Evolutionary conservation across 768 basidiomycete genomes (phyloP).

Genomic region (Imleria badia): DNA sequence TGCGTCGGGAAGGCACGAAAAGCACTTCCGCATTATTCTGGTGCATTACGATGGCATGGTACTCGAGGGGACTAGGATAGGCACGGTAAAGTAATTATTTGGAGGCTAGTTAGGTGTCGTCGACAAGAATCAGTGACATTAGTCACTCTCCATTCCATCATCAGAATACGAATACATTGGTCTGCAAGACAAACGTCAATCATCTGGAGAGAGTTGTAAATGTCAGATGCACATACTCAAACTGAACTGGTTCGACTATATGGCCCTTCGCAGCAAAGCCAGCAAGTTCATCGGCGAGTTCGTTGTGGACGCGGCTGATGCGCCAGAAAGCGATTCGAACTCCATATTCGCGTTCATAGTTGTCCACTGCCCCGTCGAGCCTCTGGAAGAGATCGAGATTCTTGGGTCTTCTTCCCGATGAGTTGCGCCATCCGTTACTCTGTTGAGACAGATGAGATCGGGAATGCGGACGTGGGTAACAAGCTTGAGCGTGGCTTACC

Average conservation of each 20-base stretch:
- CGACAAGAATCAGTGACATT: not conserved
- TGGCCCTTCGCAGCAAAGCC: conserved; percentile 5
- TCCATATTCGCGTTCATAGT: conserved; percentile 1
- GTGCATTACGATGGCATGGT: not conserved
- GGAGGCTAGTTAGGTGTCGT: not conserved
- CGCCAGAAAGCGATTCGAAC: conserved; percentile 17
- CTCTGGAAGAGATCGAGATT: conserved; percentile 18
- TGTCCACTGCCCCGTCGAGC: conserved; percentile 3
- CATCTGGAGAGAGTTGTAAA: too few species aligned
- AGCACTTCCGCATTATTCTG: not conserved
- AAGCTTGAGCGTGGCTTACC: conserved; percentile 7
- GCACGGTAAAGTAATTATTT: not conserved
- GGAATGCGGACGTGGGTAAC: not conserved
- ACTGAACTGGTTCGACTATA: not conserved
- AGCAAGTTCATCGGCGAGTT: conserved; percentile 14
- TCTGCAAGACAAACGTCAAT: not conserved
- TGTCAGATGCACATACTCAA: not conserved
- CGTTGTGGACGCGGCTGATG: conserved; percentile 10
- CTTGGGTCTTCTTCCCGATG: conserved; percentile 10
- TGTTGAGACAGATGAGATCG: not conserved
- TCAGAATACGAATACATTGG: not conserved
- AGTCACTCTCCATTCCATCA: not conserved
- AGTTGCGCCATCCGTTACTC: conserved; percentile 11
- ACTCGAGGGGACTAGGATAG: not conserved
- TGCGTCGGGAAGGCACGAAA: too few species aligned